phyloP scores from a whole-genome alignment of 306 rosid genomes.

The Canavalia gladiata region DNA sequence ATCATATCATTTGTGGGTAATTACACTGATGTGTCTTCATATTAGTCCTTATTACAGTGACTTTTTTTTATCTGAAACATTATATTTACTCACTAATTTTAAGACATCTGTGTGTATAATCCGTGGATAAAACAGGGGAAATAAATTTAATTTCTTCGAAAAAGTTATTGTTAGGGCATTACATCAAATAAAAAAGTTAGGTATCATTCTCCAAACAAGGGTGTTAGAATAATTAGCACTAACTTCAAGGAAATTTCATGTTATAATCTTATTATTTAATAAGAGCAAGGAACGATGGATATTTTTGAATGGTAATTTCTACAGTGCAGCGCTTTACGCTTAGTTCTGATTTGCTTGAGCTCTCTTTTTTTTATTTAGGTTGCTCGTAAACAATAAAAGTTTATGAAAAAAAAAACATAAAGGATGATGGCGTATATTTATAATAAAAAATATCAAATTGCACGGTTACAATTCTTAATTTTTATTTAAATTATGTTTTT shows the following conservation, averaged over 20 bases:
- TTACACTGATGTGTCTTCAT: neutral
- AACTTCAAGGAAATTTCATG: neutral
- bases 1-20: neutral
- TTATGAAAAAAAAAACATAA: neutral
- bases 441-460: neutral
- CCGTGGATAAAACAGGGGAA: neutral
- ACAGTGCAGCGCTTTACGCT: neutral
- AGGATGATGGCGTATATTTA: neutral
- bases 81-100: neutral
- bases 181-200: too few relatives aligned
- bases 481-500: too few relatives aligned
- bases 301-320: neutral
- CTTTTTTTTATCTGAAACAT: constrained; percentile 1
- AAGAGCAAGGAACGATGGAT: neutral
- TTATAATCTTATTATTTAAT: neutral
- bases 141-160: neutral
- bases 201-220: neutral
- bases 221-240: neutral
- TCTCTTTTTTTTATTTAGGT: neutral
- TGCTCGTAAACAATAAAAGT: neutral
- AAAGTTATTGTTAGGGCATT: neutral
- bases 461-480: neutral
- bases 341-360: neutral
- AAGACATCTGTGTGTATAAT: neutral
- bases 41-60: neutral